phyloP scores from a whole-genome alignment of 2,329 filamentous ascomycete species.

The Pseudocercospora pini-densiflorae region DNA sequence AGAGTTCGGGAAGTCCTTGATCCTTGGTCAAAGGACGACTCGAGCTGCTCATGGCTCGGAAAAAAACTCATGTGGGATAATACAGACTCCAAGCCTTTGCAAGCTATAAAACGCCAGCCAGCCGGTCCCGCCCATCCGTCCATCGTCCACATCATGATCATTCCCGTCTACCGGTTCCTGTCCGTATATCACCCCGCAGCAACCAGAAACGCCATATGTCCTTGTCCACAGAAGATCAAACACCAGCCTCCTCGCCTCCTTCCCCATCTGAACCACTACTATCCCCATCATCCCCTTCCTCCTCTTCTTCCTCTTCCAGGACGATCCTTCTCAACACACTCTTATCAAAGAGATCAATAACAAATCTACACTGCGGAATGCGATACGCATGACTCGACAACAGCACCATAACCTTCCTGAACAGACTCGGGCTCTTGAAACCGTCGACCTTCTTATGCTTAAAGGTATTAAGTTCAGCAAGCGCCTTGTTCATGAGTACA shows the following conservation, averaged over 20 bases:
- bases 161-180: neutral
- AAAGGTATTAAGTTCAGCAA: conserved; percentile 71
- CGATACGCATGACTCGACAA: conserved; percentile 90
- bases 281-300: conserved; percentile 43
- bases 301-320: conserved; percentile 71
- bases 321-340: conserved; percentile 83
- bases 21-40: too few relatives aligned
- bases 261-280: neutral
- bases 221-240: neutral
- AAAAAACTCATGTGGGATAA: too few relatives aligned
- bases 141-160: neutral
- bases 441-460: conserved; percentile 68
- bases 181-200: too few relatives aligned
- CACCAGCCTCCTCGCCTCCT: neutral
- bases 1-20: too few relatives aligned
- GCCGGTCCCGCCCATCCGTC: neutral
- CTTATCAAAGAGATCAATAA: conserved; percentile 94
- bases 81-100: neutral
- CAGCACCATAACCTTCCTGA: conserved; percentile 81
- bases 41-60: too few relatives aligned
- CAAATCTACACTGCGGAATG: conserved; percentile 82
- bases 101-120: too few relatives aligned
- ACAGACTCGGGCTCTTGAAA: conserved; percentile 77
- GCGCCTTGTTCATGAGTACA: conserved; percentile 85
- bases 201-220: too few relatives aligned